Percentiles rank a stretch among this genome's conserved stretches.
These are phyloP conservation scores for Turnera subulata DNA, from an alignment of 345 rosid species.

Conservation along the genomic window DNA sequence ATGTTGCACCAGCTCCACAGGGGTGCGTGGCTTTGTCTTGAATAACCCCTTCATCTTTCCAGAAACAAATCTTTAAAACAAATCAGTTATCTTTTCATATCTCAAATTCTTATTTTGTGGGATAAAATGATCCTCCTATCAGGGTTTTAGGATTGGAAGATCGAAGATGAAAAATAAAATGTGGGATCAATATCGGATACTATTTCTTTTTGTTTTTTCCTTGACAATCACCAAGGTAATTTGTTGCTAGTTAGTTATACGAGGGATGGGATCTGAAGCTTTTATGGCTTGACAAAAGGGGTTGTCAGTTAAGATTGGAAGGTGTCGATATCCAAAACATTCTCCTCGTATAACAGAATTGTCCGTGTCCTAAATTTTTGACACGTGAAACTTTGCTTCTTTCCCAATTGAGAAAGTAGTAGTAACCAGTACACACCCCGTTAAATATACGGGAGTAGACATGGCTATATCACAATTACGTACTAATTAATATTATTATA, in stretches of 20 bases:
- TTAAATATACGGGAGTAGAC: too few species aligned
- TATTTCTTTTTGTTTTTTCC: too few species aligned
- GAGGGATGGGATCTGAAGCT: too few species aligned
- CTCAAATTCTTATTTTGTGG: neutral
- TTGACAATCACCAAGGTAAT: neutral
- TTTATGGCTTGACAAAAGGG: neutral
- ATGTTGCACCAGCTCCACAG: conserved; percentile 37
- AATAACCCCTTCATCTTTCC: conserved; percentile 42
- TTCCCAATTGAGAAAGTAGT: too few species aligned
- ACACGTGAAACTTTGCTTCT: too few species aligned
- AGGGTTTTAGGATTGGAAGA: conserved; percentile 5
- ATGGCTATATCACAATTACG: too few species aligned
- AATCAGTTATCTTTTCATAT: neutral
- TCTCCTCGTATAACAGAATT: too few species aligned
- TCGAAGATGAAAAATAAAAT: neutral
- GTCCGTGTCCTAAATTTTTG: too few species aligned
- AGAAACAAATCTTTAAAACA: neutral
- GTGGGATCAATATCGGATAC: neutral
- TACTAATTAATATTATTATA: too few species aligned
- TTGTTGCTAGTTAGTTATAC: neutral
- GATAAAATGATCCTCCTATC: neutral
- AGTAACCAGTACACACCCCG: too few species aligned
- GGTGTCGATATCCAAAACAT: neutral
- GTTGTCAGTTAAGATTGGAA: neutral
- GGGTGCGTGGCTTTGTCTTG: conserved; percentile 43